Percentiles rank a stretch among this genome's conserved stretches.
Conservation (phyloP, 164 flowering plant genomes). For the Sextonia rubra region DNA sequence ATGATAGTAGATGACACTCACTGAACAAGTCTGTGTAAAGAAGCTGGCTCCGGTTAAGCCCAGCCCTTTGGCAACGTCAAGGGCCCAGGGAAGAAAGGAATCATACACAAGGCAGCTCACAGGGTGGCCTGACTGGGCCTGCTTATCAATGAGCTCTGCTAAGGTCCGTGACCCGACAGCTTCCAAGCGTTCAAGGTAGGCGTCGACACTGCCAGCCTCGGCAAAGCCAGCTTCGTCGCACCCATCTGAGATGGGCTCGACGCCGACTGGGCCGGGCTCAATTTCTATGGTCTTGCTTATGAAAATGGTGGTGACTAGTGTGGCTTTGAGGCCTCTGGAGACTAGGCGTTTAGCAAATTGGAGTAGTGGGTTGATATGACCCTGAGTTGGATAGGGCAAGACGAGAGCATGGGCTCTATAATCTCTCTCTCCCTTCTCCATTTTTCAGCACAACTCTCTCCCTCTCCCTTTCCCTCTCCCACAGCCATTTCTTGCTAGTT, state of each 20-base stretch:
- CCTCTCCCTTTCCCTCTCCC: too few species aligned
- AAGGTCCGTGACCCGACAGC: conserved; percentile 14
- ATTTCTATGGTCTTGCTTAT: conserved; percentile 8
- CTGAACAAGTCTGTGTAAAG: conserved; percentile 18
- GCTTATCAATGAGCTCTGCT: conserved; percentile 20
- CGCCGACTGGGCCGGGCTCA: neutral
- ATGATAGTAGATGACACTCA: conserved; percentile 10
- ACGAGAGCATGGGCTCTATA: conserved; percentile 14
- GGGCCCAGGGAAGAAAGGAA: conserved; percentile 14
- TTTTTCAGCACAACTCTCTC: neutral
- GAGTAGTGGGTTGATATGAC: conserved; percentile 28
- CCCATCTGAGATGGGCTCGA: conserved; percentile 33
- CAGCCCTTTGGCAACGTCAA: conserved; percentile 12
- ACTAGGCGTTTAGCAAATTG: conserved; percentile 22
- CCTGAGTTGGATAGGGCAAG: conserved; percentile 21
- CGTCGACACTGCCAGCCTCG: conserved; percentile 13
- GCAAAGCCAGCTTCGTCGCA: conserved; percentile 23
- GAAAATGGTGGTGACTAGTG: conserved; percentile 23
- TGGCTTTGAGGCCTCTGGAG: conserved; percentile 5
- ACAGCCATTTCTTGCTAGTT: too few species aligned
- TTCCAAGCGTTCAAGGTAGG: conserved; percentile 14
- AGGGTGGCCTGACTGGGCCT: neutral
- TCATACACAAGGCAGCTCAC: conserved; percentile 10
- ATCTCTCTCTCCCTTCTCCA: neutral
- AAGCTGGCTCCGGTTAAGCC: conserved; percentile 13